These are phyloP conservation scores for Tetracladium marchalianum DNA, from an alignment of 495 filamentous ascomycete species.

Conservation along the genomic window DNA sequence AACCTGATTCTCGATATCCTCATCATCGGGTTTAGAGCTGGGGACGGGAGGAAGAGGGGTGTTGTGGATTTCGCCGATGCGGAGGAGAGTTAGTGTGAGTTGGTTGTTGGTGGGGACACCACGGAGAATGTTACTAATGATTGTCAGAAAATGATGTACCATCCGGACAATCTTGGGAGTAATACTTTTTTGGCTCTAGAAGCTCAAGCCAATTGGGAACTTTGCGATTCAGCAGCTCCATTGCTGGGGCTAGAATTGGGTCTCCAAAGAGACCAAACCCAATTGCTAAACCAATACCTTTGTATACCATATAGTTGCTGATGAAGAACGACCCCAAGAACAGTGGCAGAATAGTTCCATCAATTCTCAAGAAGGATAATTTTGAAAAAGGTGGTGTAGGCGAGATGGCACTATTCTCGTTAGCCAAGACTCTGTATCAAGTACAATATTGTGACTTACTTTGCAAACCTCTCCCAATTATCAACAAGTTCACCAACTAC, in stretches of 20 bases:
- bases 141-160: neutral
- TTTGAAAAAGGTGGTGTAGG: slow-evolving; percentile 66
- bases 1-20: slow-evolving; percentile 31
- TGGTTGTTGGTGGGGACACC: slow-evolving; percentile 79
- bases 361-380: slow-evolving; percentile 50
- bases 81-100: slow-evolving; percentile 70
- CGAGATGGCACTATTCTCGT: slow-evolving; percentile 40
- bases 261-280: slow-evolving; percentile 73
- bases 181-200: slow-evolving; percentile 23
- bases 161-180: neutral
- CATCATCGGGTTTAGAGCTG: slow-evolving; percentile 24
- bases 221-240: slow-evolving; percentile 49
- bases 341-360: slow-evolving; percentile 44
- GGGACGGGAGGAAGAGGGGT: slow-evolving; percentile 70
- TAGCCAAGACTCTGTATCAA: neutral
- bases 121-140: slow-evolving; percentile 51
- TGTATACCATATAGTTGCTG: slow-evolving; percentile 62
- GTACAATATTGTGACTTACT: slow-evolving; percentile 25
- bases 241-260: slow-evolving; percentile 48
- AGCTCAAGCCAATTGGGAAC: slow-evolving; percentile 64
- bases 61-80: slow-evolving; percentile 71
- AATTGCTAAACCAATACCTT: slow-evolving; percentile 48
- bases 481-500: slow-evolving; percentile 57
- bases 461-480: slow-evolving; percentile 66
- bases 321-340: slow-evolving; percentile 47